Evolutionary conservation across 2,329 filamentous ascomycete genomes (phyloP), one percentile per base, ranked within the genome.

Genomic region (Fusarium nematophilum): DNA sequence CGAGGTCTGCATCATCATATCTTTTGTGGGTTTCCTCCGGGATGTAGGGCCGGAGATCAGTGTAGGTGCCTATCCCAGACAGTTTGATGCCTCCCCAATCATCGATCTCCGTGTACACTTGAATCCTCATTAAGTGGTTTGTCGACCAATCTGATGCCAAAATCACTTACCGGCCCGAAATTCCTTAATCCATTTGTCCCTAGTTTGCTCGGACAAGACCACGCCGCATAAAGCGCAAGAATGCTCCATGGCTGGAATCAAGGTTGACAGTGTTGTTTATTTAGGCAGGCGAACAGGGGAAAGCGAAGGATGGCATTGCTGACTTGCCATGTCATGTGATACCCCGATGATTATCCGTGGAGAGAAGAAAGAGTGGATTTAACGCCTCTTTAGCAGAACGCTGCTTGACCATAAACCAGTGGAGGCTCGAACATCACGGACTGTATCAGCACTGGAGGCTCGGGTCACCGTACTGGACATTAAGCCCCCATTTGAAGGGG

Each of bases 1-100:
- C 9, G 13, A 57, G 30, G 11, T 40, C 11, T n/a, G 8, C 10
- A n/a, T 57, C 53, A 10, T 30, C 31, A 39, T 57, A 43, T 38
- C 48, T 13, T 3, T 27, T 27, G 3, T 37, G 18, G n/a, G 21
- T 27, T 3, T 46, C 30, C n/a, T 27, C 25, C 6, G 43, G 43
- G 25, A 21, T n/a, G 4, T 8, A 34, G 21, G 31, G n/a, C 3
- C 9, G 6, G 27, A 25, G 8, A 6, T 33, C 29, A 15, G 27
- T 15, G 17, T 21, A 44, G 27, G 18, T 33, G 27, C 40, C 40
- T 14, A 25, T 10, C 9, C 40, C 40, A 25, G 40, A 44, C 6
- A 44, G 26, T 11, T 23, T 21, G 27, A 44, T 44, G 40, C 10
- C 8, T 5, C 33, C 10, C 40, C 40, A 44, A 14, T 44, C 29